These are phyloP conservation scores for Fusarium multiceps DNA, from an alignment of 2,329 filamentous ascomycete species.

Conservation along the genomic window DNA sequence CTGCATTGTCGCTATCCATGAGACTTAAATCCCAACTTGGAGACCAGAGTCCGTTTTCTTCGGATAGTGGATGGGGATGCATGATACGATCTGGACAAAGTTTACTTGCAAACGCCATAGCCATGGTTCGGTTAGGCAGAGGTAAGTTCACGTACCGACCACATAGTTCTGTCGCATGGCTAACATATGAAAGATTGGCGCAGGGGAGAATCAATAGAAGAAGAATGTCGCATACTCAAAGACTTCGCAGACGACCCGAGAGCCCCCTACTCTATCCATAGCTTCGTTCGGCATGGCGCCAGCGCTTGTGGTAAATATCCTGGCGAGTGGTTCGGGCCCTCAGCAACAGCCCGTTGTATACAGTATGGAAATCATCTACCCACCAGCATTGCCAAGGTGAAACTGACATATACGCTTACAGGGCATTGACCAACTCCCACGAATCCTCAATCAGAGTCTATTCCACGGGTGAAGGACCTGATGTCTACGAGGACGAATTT, in stretches of 20 bases:
- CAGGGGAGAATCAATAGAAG: slow-evolving; percentile 64
- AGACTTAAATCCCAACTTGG: slow-evolving; percentile 83
- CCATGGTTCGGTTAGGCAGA: slow-evolving; percentile 79
- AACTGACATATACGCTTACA: slow-evolving; percentile 50
- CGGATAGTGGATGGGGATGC: slow-evolving; percentile 96
- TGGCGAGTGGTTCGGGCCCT: slow-evolving; percentile 99
- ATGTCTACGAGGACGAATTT: slow-evolving; percentile 93
- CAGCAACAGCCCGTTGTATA: slow-evolving; percentile 92
- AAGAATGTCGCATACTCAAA: slow-evolving; percentile 78
- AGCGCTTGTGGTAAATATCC: slow-evolving; percentile 91
- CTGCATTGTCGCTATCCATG: slow-evolving; percentile 83
- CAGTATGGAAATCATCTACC: slow-evolving; percentile 71
- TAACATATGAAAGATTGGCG: slow-evolving; percentile 73
- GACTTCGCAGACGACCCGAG: slow-evolving; percentile 88
- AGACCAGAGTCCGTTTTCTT: slow-evolving; percentile 85
- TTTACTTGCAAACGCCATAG: slow-evolving; percentile 86
- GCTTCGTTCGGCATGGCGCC: slow-evolving; percentile 90
- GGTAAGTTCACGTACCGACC: slow-evolving; percentile 60
- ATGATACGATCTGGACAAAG: slow-evolving; percentile 98
- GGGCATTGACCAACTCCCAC: slow-evolving; percentile 77
- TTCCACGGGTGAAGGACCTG: slow-evolving; percentile 86
- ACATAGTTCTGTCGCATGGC: slow-evolving; percentile 5
- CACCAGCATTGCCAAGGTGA: not conserved
- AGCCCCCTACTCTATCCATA: slow-evolving; percentile 94
- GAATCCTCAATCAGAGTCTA: slow-evolving; percentile 80